These are phyloP conservation scores for Niebla homalea DNA, from an alignment of 495 filamentous ascomycete species.

Conservation along the genomic window DNA sequence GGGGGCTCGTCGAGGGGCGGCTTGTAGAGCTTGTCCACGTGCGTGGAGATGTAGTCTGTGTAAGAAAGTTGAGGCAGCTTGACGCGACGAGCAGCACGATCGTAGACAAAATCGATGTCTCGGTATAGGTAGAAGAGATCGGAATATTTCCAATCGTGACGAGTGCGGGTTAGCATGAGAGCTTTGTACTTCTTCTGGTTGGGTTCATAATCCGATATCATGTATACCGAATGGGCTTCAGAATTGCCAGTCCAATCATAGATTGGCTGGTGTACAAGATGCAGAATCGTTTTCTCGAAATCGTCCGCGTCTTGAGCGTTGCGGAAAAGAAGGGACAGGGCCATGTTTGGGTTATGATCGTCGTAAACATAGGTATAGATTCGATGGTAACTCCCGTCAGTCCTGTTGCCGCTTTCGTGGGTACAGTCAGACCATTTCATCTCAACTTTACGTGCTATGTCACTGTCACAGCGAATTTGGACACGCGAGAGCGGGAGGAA, in stretches of 20 bases:
- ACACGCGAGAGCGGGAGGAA: slow-evolving; percentile 29
- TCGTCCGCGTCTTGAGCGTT: slow-evolving; percentile 19
- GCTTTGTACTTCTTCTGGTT: slow-evolving; percentile 29
- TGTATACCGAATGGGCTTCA: slow-evolving; percentile 22
- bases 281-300: slow-evolving; percentile 23
- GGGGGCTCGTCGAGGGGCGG: slow-evolving; percentile 16
- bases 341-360: slow-evolving; percentile 25
- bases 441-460: slow-evolving; percentile 20
- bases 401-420: slow-evolving; percentile 22
- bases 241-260: slow-evolving; percentile 21
- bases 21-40: slow-evolving; percentile 25
- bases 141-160: slow-evolving; percentile 21
- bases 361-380: slow-evolving; percentile 28
- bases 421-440: slow-evolving; percentile 32
- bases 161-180: slow-evolving; percentile 18
- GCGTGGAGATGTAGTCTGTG: slow-evolving; percentile 29
- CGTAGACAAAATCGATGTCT: slow-evolving; percentile 24
- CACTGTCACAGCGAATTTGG: slow-evolving; percentile 21
- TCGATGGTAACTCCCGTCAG: slow-evolving; percentile 26
- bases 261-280: slow-evolving; percentile 15
- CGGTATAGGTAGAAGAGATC: slow-evolving; percentile 26
- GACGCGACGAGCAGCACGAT: slow-evolving; percentile 22
- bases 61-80: slow-evolving; percentile 22
- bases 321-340: slow-evolving; percentile 20
- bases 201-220: slow-evolving; percentile 22